phyloP scores from a whole-genome alignment of 2,329 filamentous ascomycete species.

The Paramyrothecium sp. region DNA sequence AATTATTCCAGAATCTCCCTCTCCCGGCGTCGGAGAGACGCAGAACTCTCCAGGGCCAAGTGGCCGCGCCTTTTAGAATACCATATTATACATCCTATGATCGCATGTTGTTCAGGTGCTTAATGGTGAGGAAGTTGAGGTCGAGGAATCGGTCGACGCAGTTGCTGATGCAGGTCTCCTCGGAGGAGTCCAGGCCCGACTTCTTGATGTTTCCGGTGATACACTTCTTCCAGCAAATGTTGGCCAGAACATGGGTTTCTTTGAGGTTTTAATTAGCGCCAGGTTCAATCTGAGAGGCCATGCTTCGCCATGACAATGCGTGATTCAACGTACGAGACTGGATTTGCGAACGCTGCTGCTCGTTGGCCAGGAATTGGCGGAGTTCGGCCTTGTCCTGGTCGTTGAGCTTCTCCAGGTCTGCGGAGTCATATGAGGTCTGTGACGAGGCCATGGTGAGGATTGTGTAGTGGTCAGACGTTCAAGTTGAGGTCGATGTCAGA shows the following conservation, averaged over 20 bases:
- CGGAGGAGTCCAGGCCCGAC: constrained; percentile 69
- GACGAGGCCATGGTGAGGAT: constrained; percentile 31
- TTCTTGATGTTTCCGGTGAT: constrained; percentile 71
- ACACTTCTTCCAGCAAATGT: constrained; percentile 95
- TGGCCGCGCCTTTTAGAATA: too few relatives aligned
- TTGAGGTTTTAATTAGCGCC: constrained; percentile 5
- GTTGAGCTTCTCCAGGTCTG: constrained; percentile 73
- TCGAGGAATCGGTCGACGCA: constrained; percentile 95
- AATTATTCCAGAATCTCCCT: too few relatives aligned
- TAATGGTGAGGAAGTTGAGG: constrained; percentile 79
- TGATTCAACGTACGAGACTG: constrained; percentile 53
- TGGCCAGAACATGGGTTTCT: constrained; percentile 58
- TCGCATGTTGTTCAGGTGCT: constrained; percentile 70
- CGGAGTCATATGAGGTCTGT: constrained; percentile 40
- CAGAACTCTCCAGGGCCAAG: too few relatives aligned
- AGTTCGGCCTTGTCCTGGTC: constrained; percentile 85
- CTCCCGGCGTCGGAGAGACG: too few relatives aligned
- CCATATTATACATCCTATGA: background rate
- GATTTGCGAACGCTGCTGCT: constrained; percentile 77
- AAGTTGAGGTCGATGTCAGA: background rate
- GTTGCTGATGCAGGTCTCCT: constrained; percentile 84
- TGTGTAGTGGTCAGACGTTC: background rate
- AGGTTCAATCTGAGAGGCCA: background rate
- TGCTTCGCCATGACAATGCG: background rate
- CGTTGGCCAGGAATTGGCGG: constrained; percentile 79